Evolutionary conservation across 2,329 filamentous ascomycete species (phyloP).

Genomic region (Pseudocercospora cruenta): DNA sequence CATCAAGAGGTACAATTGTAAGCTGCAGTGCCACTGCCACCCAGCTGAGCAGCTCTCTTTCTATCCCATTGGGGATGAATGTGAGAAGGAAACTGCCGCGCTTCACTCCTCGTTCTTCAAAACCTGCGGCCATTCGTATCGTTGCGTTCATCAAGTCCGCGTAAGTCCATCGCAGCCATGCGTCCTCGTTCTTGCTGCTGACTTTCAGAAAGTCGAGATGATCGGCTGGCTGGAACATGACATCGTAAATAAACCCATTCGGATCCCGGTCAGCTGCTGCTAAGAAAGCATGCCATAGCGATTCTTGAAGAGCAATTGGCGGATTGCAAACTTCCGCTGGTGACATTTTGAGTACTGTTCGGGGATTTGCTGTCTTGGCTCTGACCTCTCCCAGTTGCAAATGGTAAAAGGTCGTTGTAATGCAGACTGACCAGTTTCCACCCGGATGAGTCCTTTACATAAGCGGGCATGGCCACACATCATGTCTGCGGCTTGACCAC

Average conservation of each 20-base stretch:
- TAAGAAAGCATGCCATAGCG: slow-evolving; percentile 6
- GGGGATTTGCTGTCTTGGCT: too few species aligned
- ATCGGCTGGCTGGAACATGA: neutral
- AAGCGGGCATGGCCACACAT: too few species aligned
- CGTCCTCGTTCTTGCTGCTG: neutral
- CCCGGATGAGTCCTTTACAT: too few species aligned
- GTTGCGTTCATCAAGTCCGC: slow-evolving; percentile 2
- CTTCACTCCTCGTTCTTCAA: slow-evolving; percentile 10
- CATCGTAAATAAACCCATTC: neutral
- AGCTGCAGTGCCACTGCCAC: slow-evolving; percentile 8
- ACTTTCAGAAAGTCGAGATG: neutral
- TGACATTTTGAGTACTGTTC: neutral
- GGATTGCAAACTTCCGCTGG: slow-evolving; percentile 10
- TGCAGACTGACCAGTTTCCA: too few species aligned
- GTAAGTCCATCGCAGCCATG: slow-evolving; percentile 4
- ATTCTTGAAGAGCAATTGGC: neutral
- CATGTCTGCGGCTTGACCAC: too few species aligned
- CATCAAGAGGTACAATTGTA: slow-evolving; percentile 10
- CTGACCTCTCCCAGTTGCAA: too few species aligned
- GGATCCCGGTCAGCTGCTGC: neutral
- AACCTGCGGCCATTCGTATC: neutral
- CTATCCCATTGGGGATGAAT: slow-evolving; percentile 11
- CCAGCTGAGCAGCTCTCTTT: slow-evolving; percentile 8
- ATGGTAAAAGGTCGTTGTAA: too few species aligned
- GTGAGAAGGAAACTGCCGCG: slow-evolving; percentile 4